Conservation (phyloP, 768 basidiomycete genomes). For the Cystofilobasidium bisporidii region DNA sequence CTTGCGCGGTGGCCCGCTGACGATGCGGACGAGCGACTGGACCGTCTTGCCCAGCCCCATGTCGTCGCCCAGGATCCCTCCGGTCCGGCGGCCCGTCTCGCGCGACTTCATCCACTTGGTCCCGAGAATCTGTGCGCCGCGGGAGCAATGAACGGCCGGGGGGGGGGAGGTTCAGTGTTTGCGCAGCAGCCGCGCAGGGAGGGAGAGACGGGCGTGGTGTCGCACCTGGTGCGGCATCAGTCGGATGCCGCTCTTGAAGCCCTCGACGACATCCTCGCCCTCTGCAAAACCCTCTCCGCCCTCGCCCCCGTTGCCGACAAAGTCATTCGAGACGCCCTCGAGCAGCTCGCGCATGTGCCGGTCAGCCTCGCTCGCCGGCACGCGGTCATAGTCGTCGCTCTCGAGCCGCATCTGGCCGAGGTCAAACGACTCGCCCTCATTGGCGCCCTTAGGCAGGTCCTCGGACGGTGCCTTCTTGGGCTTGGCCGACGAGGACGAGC, state of each 20-base stretch:
- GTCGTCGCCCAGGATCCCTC: conserved; percentile 79
- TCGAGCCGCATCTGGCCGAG: conserved; percentile 31
- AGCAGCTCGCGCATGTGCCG: conserved; percentile 69
- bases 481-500: neutral
- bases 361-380: conserved; percentile 53
- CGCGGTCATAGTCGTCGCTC: conserved; percentile 33
- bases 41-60: conserved; percentile 55
- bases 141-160: neutral
- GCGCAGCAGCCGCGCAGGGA: no score
- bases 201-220: neutral
- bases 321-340: conserved; percentile 44
- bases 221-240: conserved; percentile 79
- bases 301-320: neutral
- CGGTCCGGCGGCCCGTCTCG: conserved; percentile 64
- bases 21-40: conserved; percentile 76
- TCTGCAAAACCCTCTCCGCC: conserved; percentile 39
- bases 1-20: conserved; percentile 64
- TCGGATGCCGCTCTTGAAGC: conserved; percentile 59
- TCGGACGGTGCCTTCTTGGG: neutral
- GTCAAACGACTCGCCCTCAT: neutral
- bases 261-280: conserved; percentile 61
- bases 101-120: conserved; percentile 78
- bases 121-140: conserved; percentile 45
- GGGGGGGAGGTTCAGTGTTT: neutral
- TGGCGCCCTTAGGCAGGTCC: neutral